Percentiles rank a stretch among this genome's conserved stretches.
Evolutionary conservation across 73 alveolate genomes (phyloP).

Genomic region (Paraurostyla sp.): DNA sequence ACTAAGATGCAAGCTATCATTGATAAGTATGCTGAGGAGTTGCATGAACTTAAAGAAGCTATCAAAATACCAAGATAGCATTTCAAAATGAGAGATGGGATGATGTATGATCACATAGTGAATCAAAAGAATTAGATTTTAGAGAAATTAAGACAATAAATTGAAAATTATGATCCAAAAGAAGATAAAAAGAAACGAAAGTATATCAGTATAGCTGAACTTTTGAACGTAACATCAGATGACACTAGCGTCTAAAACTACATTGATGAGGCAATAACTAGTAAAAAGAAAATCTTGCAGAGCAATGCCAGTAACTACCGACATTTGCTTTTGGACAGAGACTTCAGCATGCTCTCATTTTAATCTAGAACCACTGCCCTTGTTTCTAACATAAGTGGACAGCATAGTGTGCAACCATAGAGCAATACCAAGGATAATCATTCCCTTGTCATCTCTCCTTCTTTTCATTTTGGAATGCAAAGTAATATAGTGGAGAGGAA

Average conservation of each 20-base stretch:
- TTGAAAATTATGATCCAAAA: background rate
- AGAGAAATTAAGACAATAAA: background rate
- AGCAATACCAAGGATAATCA: background rate
- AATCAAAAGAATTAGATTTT: background rate
- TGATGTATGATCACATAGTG: background rate
- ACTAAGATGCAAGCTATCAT: background rate
- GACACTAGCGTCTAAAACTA: background rate
- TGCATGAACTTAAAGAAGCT: slow-evolving; percentile 6
- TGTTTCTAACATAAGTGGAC: background rate
- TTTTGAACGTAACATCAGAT: background rate
- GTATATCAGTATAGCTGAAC: background rate
- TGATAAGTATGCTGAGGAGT: background rate
- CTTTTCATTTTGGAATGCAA: background rate
- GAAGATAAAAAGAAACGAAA: background rate
- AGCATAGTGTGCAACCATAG: background rate
- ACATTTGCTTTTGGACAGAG: background rate
- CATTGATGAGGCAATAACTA: background rate
- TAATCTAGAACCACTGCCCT: background rate
- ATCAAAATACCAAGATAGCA: background rate
- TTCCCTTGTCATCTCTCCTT: background rate
- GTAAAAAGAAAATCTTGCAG: background rate
- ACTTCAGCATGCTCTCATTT: background rate
- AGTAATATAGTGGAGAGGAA: background rate
- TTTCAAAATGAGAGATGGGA: background rate
- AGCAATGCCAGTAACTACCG: no score